phyloP scores from a whole-genome alignment of 176 grass and related monocot genomes.

The Paspalum vaginatum region DNA sequence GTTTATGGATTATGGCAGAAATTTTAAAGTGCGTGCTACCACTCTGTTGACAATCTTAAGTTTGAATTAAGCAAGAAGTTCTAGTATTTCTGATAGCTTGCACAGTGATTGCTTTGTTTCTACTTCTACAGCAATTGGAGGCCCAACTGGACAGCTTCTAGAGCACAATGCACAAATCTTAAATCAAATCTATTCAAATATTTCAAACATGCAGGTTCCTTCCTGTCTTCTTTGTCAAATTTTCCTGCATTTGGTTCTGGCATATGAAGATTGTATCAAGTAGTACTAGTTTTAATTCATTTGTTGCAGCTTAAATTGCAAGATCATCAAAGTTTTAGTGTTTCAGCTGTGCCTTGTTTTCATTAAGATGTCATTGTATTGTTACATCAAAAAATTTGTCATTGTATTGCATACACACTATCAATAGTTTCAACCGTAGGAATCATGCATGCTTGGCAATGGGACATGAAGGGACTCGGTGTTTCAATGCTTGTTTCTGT shows the following conservation, averaged over 20 bases:
- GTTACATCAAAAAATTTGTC: background rate
- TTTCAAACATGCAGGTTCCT: constrained; percentile 62
- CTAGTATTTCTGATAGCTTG: background rate
- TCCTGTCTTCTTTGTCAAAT: constrained; percentile 1
- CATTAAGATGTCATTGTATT: background rate
- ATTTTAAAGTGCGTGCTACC: background rate
- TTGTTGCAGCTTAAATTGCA: constrained; percentile 2
- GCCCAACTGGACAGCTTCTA: constrained; percentile 63
- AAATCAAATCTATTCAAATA: constrained; percentile 65
- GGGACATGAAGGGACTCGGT: background rate
- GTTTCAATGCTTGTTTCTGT: too few relatives aligned
- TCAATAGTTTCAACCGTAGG: background rate
- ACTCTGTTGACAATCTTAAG: background rate
- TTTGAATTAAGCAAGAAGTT: background rate
- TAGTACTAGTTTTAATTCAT: background rate
- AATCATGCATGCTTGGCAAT: background rate
- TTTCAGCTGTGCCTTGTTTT: constrained; percentile 4
- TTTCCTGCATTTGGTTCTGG: background rate
- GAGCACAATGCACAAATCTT: constrained; percentile 62
- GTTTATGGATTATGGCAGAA: background rate
- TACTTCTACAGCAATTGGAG: constrained; percentile 65
- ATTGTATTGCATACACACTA: background rate
- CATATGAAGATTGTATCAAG: constrained; percentile 10
- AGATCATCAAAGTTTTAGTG: background rate
- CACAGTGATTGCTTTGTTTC: constrained; percentile 16